Percentiles rank a stretch among this genome's conserved stretches.
Evolutionary conservation across 768 basidiomycete species (phyloP).

Genomic region (Floccularia luteovirens): DNA sequence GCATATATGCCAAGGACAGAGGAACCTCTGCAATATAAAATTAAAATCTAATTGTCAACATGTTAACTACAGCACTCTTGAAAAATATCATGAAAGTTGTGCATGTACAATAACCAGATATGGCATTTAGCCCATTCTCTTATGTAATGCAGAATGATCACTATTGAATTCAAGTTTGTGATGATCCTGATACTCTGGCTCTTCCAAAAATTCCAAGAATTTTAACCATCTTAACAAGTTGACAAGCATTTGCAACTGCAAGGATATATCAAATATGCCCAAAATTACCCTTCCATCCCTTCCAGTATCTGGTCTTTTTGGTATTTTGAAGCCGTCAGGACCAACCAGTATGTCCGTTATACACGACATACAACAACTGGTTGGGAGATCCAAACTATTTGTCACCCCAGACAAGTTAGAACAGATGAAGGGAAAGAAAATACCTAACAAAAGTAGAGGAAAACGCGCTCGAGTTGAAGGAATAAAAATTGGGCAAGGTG

Average conservation of each 20-base stretch:
- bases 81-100: too few relatives aligned
- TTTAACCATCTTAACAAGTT: neutral
- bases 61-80: too few relatives aligned
- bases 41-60: too few relatives aligned
- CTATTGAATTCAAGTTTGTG: conserved; percentile 1
- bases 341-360: conserved; percentile 89
- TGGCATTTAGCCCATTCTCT: neutral
- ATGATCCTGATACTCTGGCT: too few relatives aligned
- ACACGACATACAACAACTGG: conserved; percentile 76
- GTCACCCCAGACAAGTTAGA: conserved; percentile 52
- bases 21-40: too few relatives aligned
- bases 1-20: too few relatives aligned
- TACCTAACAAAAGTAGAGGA: conserved; percentile 29
- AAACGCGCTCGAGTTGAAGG: conserved; percentile 36
- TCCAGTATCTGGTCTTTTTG: conserved; percentile 81
- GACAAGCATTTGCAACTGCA: too few relatives aligned
- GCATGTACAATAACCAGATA: neutral
- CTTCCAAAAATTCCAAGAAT: neutral
- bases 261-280: conserved; percentile 58
- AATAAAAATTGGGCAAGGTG: conserved; percentile 88
- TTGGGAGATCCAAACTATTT: conserved; percentile 74
- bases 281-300: conserved; percentile 44
- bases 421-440: conserved; percentile 40
- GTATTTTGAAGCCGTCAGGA: conserved; percentile 85
- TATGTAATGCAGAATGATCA: neutral